Evolutionary conservation across 495 filamentous ascomycete genomes (phyloP), one percentile per base, ranked within the genome.

Genomic region (Podospora pseudoanserina): DNA sequence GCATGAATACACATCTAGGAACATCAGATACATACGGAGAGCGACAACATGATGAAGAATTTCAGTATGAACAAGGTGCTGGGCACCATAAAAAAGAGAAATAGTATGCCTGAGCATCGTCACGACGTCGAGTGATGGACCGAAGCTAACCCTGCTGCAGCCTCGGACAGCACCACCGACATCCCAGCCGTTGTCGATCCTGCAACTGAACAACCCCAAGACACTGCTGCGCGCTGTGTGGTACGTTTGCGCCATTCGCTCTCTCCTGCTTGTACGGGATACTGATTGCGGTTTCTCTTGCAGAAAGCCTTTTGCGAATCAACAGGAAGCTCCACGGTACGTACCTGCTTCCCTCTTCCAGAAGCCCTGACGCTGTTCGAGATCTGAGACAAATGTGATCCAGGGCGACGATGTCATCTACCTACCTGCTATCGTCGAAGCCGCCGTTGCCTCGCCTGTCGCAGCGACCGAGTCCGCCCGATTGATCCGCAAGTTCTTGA

Each of bases 341-440:
- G 86, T 71, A 23, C 23, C 23, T 23, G 23, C 23, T 70, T 30
- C 63, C 15, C 60, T 44, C 59, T 59, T 54, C 57, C 59, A 53
- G 11, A 66, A 68, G 30, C 30, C 61, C 16, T 19, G 49, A 58
- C 62, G 15, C 23, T 32, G 28, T 5, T 32, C 55, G 13, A 65
- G 30, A 26, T 60, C 54, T 49, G n/a, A 23, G 30, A 65, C 62
- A 65, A 65, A 6, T 57, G 20, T 6, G 19, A 34, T 53, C 28
- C 77, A 92, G 82, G 91, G 91, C 69, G 90, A 92, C 73, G 95
- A 98, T 81, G 93, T 96, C 67, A 87, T 97, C 53, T 91, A 92
- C 72, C 90, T 99, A n/a, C 95, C 96, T 6, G 83, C 87, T 30
- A 97, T 99, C 71, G 96, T 99, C 78, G 96, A 98, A 70, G 86